These are phyloP conservation scores for Rhodotorula kratochvilovae DNA, from an alignment of 768 basidiomycete species.

Conservation along the genomic window DNA sequence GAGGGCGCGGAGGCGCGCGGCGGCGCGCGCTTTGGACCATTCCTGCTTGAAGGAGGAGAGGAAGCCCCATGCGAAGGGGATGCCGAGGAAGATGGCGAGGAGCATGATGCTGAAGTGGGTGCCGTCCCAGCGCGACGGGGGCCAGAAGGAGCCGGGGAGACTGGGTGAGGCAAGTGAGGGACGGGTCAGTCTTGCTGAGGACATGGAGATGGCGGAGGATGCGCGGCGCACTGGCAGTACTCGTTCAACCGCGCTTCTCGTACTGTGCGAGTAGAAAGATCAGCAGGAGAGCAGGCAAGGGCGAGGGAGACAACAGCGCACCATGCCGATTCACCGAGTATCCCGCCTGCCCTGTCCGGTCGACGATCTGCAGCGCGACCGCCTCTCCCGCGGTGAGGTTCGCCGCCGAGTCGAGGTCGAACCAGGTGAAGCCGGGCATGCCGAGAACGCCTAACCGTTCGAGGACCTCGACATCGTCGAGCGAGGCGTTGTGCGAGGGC, in stretches of 20 bases:
- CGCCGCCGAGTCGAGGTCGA: not conserved
- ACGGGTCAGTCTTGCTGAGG: not conserved
- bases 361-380: slow-evolving; percentile 24
- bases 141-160: slow-evolving; percentile 27
- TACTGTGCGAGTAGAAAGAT: not conserved
- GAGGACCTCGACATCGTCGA: slow-evolving; percentile 9
- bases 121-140: slow-evolving; percentile 21
- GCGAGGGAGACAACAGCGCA: not conserved
- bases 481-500: not conserved
- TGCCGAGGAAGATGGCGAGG: slow-evolving; percentile 13
- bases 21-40: not conserved
- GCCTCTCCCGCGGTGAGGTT: not conserved
- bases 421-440: slow-evolving; percentile 16
- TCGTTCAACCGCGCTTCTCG: slow-evolving; percentile 14
- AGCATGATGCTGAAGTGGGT: slow-evolving; percentile 24
- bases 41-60: not conserved
- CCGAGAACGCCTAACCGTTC: slow-evolving; percentile 14
- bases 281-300: not conserved
- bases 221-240: slow-evolving; percentile 25
- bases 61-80: slow-evolving; percentile 6
- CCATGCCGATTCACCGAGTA: slow-evolving; percentile 13
- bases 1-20: not conserved
- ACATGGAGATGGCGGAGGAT: not conserved
- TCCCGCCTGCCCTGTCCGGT: slow-evolving; percentile 2
- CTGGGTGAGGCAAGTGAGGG: not conserved